A percentile compares a stretch with the other conserved stretches of the same genome.
Evolutionary conservation across 805 yeast species (phyloP).

Genomic region (Sugiyamaella mastotermitis): DNA sequence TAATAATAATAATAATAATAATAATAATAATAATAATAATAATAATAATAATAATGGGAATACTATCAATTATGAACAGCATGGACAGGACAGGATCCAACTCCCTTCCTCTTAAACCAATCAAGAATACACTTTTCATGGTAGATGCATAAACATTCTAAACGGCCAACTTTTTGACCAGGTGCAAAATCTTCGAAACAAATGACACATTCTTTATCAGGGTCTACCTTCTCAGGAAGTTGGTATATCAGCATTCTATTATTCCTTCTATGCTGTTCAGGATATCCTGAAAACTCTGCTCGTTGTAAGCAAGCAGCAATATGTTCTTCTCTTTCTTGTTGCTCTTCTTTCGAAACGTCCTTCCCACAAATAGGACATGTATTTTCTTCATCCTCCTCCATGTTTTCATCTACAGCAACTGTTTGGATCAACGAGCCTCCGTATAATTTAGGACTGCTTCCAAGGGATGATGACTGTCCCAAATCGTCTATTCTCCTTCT

Average conservation of each 20-base stretch:
- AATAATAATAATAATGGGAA: neutral
- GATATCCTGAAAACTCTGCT: constrained; percentile 60
- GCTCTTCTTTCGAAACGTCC: constrained; percentile 23
- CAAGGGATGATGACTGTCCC: neutral
- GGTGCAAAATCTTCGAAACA: constrained; percentile 84
- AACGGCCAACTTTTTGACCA: constrained; percentile 83
- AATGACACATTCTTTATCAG: constrained; percentile 76
- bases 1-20: neutral
- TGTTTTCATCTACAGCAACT: constrained; percentile 11
- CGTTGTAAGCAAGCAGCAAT: constrained; percentile 57
- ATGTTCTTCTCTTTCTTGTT: constrained; percentile 51
- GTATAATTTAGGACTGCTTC: constrained; percentile 3
- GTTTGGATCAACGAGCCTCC: constrained; percentile 19
- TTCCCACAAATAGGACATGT: constrained; percentile 36
- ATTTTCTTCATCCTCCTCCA: constrained; percentile 26
- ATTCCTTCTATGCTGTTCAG: constrained; percentile 42
- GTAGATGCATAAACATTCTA: constrained; percentile 91
- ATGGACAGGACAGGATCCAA: constrained; percentile 84
- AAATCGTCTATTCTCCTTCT: neutral
- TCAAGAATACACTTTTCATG: constrained; percentile 85
- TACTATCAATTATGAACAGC: constrained; percentile 28
- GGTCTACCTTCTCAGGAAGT: constrained; percentile 29
- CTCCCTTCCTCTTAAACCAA: constrained; percentile 86
- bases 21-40: neutral
- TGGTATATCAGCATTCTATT: constrained; percentile 84